Conservation (phyloP, 352 stramenopile genomes). For the Detonula confervacea region DNA sequence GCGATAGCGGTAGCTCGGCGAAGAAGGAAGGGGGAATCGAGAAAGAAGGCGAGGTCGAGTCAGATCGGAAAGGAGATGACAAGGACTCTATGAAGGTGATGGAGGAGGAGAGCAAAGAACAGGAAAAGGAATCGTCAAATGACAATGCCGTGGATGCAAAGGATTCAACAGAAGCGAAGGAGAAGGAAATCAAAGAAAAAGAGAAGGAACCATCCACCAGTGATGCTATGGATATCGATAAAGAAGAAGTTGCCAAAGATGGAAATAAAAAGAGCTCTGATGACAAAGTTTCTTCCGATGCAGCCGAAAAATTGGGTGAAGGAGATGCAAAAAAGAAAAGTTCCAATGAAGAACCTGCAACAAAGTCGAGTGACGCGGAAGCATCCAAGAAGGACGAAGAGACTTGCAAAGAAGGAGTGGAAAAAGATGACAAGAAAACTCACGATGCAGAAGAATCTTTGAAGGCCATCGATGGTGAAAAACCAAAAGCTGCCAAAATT, state of each 20-base stretch:
- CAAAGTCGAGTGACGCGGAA: not conserved
- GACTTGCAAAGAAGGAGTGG: too few relatives aligned
- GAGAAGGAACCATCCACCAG: not conserved
- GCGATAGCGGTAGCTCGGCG: not conserved
- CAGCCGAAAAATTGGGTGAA: not conserved
- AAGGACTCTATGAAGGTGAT: too few relatives aligned
- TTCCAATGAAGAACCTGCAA: not conserved
- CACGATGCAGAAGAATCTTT: not conserved
- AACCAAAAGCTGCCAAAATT: not conserved
- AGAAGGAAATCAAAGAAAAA: not conserved
- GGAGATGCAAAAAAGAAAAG: conserved; percentile 5
- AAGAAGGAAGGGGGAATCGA: not conserved
- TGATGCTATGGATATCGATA: conserved; percentile 31
- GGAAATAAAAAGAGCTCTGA: not conserved
- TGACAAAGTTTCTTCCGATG: conserved; percentile 3
- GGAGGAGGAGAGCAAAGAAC: too few relatives aligned
- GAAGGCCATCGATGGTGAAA: not conserved
- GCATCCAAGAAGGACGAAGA: conserved; percentile 4
- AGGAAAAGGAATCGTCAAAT: conserved; percentile 14
- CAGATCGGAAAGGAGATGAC: too few relatives aligned
- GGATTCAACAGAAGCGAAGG: not conserved
- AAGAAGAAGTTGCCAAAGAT: conserved; percentile 1
- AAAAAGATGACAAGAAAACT: conserved; percentile 4
- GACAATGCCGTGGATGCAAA: conserved; percentile 4
- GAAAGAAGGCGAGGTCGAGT: not conserved